A percentile compares a stretch with the other conserved stretches of the same genome.
Conservation (phyloP, 768 basidiomycete genomes). For the Lactarius psammicola region DNA sequence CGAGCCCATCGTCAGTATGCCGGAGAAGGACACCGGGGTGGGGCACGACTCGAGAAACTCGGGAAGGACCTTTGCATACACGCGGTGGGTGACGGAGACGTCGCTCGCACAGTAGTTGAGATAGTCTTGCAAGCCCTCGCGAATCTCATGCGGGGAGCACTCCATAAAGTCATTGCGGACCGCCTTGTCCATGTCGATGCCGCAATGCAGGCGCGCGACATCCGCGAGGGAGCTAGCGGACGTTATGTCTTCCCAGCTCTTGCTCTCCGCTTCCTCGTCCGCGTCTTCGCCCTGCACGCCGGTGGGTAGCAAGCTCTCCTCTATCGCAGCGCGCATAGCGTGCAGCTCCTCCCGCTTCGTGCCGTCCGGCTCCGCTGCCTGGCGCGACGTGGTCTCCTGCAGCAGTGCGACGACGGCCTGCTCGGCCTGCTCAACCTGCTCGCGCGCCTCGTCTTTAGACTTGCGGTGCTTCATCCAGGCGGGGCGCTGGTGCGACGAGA, state of each 20-base stretch:
- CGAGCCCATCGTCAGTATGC: constrained; percentile 87
- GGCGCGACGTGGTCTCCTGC: constrained; percentile 40
- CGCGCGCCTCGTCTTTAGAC: constrained; percentile 52
- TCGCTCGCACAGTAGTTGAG: constrained; percentile 85
- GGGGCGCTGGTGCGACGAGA: constrained; percentile 91
- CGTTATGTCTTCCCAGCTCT: constrained; percentile 91
- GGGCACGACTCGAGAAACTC: constrained; percentile 82
- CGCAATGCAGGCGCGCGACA: constrained; percentile 88
- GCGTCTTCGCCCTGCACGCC: constrained; percentile 41
- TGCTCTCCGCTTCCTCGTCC: constrained; percentile 45
- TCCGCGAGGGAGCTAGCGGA: constrained; percentile 90
- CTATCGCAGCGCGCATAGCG: constrained; percentile 39
- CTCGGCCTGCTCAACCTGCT: constrained; percentile 61
- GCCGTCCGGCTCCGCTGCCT: constrained; percentile 42
- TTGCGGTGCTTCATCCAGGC: constrained; percentile 89
- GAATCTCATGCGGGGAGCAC: constrained; percentile 60
- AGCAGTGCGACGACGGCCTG: constrained; percentile 58
- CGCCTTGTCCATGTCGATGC: constrained; percentile 73
- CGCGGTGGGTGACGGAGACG: constrained; percentile 79
- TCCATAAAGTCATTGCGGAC: constrained; percentile 77
- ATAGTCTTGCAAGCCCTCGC: constrained; percentile 65
- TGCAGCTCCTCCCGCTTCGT: constrained; percentile 41
- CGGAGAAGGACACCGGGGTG: constrained; percentile 90
- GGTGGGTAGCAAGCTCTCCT: constrained; percentile 41
- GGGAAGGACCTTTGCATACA: constrained; percentile 75